Conservation (phyloP, 1,139 yeast species). For the Saccharomyces hybrid region DNA sequence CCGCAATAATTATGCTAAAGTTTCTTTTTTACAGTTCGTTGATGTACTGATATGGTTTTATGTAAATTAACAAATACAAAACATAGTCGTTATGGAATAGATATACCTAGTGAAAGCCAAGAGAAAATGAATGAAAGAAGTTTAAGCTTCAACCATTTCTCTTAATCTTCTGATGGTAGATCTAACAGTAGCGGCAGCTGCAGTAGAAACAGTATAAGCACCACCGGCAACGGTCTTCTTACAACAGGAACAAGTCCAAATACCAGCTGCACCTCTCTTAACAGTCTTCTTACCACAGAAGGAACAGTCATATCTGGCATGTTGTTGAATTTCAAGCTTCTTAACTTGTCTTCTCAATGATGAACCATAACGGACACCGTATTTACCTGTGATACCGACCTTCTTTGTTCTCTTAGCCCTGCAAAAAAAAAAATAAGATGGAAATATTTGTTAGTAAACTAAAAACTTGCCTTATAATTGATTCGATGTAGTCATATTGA, state of each 20-base stretch:
- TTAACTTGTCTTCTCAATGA: slow-evolving; percentile 99
- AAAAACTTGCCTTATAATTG: background rate
- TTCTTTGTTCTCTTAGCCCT: slow-evolving; percentile 99
- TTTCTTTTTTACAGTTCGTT: background rate
- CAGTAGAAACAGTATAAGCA: slow-evolving; percentile 98
- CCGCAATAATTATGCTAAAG: background rate
- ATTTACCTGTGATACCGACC: slow-evolving; percentile 99
- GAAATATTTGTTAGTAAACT: background rate
- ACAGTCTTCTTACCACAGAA: slow-evolving; percentile 99
- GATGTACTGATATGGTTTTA: background rate
- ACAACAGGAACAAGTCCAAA: slow-evolving; percentile 97
- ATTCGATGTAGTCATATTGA: background rate
- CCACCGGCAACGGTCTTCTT: slow-evolving; percentile 98
- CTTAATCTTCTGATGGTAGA: slow-evolving; percentile 99
- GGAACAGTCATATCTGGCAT: slow-evolving; percentile 97
- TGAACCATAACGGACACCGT: slow-evolving; percentile 99
- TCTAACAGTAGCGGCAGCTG: slow-evolving; percentile 99
- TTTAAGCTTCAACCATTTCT: slow-evolving; percentile 98
- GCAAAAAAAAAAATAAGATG: slow-evolving; percentile 11
- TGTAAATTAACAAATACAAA: background rate
- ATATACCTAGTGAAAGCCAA: background rate
- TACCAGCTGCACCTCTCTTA: slow-evolving; percentile 97
- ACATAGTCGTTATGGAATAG: background rate
- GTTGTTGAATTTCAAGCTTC: slow-evolving; percentile 98
- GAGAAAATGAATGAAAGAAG: slow-evolving; percentile 1